These are phyloP conservation scores for Mycosphaerelloides madeirae DNA, from an alignment of 2,329 filamentous ascomycete genomes.

Conservation along the genomic window DNA sequence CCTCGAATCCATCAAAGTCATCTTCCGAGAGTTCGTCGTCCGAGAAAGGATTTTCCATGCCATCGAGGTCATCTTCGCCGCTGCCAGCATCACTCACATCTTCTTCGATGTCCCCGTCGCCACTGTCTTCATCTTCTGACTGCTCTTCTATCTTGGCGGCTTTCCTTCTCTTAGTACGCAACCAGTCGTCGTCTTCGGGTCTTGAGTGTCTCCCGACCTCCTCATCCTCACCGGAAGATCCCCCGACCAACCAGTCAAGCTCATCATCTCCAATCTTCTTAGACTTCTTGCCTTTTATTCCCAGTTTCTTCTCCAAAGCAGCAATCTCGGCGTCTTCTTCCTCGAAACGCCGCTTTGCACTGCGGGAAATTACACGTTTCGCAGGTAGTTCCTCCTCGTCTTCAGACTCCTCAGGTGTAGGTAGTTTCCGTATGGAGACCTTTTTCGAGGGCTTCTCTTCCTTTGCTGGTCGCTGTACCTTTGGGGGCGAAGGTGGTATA, in stretches of 20 bases:
- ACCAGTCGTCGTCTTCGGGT: conserved; percentile 57
- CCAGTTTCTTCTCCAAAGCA: conserved; percentile 79
- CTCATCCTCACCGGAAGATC: conserved; percentile 47
- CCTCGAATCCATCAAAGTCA: conserved; percentile 31
- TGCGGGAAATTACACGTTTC: conserved; percentile 12
- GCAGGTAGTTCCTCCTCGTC: conserved; percentile 6
- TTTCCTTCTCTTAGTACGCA: conserved; percentile 54
- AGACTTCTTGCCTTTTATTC: conserved; percentile 71
- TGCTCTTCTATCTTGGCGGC: conserved; percentile 33
- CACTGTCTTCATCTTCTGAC: conserved; percentile 25
- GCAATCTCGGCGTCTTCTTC: conserved; percentile 87
- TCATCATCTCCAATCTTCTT: conserved; percentile 75
- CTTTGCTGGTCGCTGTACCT: conserved; percentile 4
- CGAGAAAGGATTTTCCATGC: conserved; percentile 32
- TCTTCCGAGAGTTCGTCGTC: conserved; percentile 31
- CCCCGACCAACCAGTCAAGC: conserved; percentile 68
- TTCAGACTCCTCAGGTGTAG: conserved; percentile 6
- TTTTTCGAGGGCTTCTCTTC: not conserved
- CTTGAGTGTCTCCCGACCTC: conserved; percentile 45
- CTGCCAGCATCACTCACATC: conserved; percentile 19
- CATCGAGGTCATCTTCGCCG: conserved; percentile 37
- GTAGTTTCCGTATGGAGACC: conserved; percentile 5
- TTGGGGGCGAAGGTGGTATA: not conserved
- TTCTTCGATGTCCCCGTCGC: conserved; percentile 3
- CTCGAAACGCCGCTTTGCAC: conserved; percentile 53